phyloP scores from a whole-genome alignment of 768 basidiomycete genomes.

The Amanita rubescens region DNA sequence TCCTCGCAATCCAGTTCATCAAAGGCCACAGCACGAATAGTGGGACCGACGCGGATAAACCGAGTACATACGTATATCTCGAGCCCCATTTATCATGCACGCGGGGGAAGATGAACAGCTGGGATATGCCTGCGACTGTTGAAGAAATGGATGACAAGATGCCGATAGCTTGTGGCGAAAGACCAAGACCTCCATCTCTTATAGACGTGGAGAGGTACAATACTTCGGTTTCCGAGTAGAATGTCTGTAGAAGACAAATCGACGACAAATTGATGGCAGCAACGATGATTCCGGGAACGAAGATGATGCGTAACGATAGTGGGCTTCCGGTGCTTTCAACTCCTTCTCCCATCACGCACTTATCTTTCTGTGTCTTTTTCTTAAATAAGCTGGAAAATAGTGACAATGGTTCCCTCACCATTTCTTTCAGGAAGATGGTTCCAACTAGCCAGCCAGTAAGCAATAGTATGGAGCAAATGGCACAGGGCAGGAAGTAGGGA shows the following conservation, averaged over 20 bases:
- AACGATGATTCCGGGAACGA: constrained; percentile 41
- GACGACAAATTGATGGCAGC: constrained; percentile 47
- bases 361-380: too few relatives aligned
- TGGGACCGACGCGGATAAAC: constrained; percentile 34
- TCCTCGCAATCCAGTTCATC: neutral
- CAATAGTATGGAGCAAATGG: too few relatives aligned
- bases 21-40: constrained; percentile 42
- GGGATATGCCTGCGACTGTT: constrained; percentile 45
- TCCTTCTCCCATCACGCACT: too few relatives aligned
- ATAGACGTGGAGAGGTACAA: constrained; percentile 60
- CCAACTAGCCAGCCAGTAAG: too few relatives aligned
- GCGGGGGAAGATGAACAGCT: constrained; percentile 45
- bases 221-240: constrained; percentile 51
- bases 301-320: constrained; percentile 33
- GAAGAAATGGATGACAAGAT: constrained; percentile 45
- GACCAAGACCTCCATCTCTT: constrained; percentile 51
- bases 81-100: constrained; percentile 42
- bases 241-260: constrained; percentile 49
- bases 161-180: constrained; percentile 51
- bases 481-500: constrained; percentile 52
- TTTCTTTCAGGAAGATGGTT: too few relatives aligned
- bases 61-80: constrained; percentile 38
- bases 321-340: constrained; percentile 14
- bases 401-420: too few relatives aligned
- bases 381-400: too few relatives aligned